phyloP scores from a whole-genome alignment of 2,329 filamentous ascomycete genomes.

The Penicillium sp. region DNA sequence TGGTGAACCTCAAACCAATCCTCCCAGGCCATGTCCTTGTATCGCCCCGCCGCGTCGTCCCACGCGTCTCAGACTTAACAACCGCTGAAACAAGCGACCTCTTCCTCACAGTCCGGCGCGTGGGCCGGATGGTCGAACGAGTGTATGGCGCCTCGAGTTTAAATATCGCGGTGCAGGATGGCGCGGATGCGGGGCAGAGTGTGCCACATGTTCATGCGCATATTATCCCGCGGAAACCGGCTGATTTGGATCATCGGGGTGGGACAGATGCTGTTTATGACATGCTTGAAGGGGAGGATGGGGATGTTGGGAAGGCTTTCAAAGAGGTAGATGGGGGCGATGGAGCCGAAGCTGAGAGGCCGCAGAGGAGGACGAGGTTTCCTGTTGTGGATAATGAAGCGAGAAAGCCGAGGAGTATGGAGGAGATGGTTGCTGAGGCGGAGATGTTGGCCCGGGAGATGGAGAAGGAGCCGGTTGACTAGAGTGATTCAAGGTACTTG shows the following conservation, averaged over 20 bases:
- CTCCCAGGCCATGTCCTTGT: conserved; percentile 91
- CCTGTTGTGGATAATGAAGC: conserved; percentile 70
- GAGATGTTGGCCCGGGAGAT: conserved; percentile 53
- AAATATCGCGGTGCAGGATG: conserved; percentile 95
- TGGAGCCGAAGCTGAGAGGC: background rate
- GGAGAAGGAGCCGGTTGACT: conserved; percentile 37
- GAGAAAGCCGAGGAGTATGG: conserved; percentile 64
- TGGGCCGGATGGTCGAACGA: conserved; percentile 71
- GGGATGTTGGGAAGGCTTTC: conserved; percentile 73
- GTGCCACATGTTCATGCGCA: conserved; percentile 93
- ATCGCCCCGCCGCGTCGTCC: conserved; percentile 69
- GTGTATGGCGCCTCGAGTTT: conserved; percentile 69
- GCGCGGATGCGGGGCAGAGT: conserved; percentile 84
- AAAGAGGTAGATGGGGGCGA: conserved; percentile 48
- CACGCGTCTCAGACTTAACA: conserved; percentile 73
- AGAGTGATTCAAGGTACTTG: background rate
- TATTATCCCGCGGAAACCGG: conserved; percentile 71
- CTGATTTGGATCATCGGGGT: conserved; percentile 57
- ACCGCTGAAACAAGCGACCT: conserved; percentile 75
- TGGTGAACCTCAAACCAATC: conserved; percentile 94
- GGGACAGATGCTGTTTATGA: conserved; percentile 76
- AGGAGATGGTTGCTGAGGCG: conserved; percentile 80
- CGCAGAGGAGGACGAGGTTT: conserved; percentile 60
- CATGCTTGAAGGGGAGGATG: conserved; percentile 78
- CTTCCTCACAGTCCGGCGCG: conserved; percentile 79